These are phyloP conservation scores for Fusarium pininemorale DNA, from an alignment of 2,329 filamentous ascomycete genomes.

Conservation along the genomic window DNA sequence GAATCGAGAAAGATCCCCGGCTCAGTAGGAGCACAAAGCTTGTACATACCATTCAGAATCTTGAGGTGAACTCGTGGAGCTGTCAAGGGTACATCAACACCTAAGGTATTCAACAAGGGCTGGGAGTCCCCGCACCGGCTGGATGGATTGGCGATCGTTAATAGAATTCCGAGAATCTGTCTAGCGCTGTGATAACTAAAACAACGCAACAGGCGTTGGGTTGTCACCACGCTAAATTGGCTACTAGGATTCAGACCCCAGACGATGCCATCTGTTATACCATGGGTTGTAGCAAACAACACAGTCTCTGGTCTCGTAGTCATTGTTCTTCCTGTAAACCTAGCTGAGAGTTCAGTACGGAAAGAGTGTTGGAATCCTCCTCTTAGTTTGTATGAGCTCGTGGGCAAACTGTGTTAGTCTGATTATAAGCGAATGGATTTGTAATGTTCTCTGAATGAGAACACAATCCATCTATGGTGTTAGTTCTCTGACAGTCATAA, in stretches of 20 bases:
- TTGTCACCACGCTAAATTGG: constrained; percentile 39
- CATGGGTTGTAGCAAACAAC: constrained; percentile 14
- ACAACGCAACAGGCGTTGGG: constrained; percentile 36
- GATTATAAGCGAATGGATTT: not conserved
- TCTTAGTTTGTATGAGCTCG: not conserved
- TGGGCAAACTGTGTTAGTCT: not conserved
- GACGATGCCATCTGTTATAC: constrained; percentile 5
- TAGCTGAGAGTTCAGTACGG: not conserved
- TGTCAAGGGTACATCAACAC: constrained; percentile 1
- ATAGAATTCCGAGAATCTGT: constrained; percentile 42
- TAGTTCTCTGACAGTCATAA: not conserved
- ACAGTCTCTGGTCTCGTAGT: not conserved
- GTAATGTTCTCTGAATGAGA: not conserved
- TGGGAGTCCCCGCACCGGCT: constrained; percentile 34
- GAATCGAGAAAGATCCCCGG: constrained; percentile 31
- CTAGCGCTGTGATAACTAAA: constrained; percentile 42
- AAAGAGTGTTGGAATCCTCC: not conserved
- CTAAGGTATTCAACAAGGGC: constrained; percentile 14
- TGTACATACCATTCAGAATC: not conserved
- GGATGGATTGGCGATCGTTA: constrained; percentile 35
- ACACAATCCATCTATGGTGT: not conserved
- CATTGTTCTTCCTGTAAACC: not conserved
- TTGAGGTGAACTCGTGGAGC: constrained; percentile 27
- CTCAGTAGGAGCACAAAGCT: constrained; percentile 25
- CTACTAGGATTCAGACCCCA: constrained; percentile 23